These are phyloP conservation scores for Tephrocybe sp. DNA, from an alignment of 768 basidiomycete genomes.

Conservation along the genomic window DNA sequence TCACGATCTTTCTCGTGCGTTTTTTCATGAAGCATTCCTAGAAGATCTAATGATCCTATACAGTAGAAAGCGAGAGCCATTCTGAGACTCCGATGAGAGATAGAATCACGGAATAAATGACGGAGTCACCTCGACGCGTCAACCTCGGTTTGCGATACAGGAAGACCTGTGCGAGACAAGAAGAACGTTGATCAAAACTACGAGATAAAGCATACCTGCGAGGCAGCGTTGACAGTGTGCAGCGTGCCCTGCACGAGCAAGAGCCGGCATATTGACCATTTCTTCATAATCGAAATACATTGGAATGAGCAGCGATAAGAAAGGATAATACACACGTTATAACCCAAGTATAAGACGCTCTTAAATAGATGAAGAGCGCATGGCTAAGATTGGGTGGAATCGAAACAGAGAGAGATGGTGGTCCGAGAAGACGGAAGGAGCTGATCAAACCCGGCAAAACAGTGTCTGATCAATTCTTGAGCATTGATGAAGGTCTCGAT, in stretches of 20 bases:
- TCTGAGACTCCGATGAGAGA: slow-evolving; percentile 36
- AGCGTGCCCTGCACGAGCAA: slow-evolving; percentile 54
- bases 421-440: slow-evolving; percentile 11
- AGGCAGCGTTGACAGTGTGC: slow-evolving; percentile 69
- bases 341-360: not conserved
- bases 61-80: slow-evolving; percentile 89
- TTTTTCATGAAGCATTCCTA: slow-evolving; percentile 48
- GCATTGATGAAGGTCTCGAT: slow-evolving; percentile 10
- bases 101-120: not conserved
- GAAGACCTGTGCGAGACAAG: slow-evolving; percentile 43
- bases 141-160: slow-evolving; percentile 60
- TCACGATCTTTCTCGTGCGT: slow-evolving; percentile 51
- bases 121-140: slow-evolving; percentile 67
- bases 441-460: slow-evolving; percentile 15
- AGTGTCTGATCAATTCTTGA: slow-evolving; percentile 3
- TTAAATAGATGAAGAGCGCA: slow-evolving; percentile 17
- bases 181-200: slow-evolving; percentile 1
- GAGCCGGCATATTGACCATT: slow-evolving; percentile 24
- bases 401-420: slow-evolving; percentile 15
- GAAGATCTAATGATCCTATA: slow-evolving; percentile 78
- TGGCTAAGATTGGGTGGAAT: slow-evolving; percentile 8
- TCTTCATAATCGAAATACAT: slow-evolving; percentile 15
- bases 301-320: slow-evolving; percentile 1
- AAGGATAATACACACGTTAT: not conserved
- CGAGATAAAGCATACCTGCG: slow-evolving; percentile 30